A percentile compares a stretch with the other conserved stretches of the same genome.
phyloP scores from a whole-genome alignment of 2,329 filamentous ascomycete genomes.

The Curvularia spicifera region DNA sequence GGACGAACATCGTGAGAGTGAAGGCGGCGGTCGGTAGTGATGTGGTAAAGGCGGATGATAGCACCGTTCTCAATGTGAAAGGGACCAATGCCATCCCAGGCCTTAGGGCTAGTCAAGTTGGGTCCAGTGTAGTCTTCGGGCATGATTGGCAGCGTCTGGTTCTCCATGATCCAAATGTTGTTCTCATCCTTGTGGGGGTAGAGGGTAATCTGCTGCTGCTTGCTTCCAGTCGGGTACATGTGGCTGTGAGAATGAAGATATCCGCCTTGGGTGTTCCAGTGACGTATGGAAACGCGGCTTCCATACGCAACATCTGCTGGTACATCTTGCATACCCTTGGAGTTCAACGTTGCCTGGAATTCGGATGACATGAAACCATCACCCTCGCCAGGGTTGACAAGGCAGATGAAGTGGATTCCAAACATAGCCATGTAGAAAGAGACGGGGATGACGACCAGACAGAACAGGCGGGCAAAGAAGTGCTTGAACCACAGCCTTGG shows the following conservation, averaged over 20 bases:
- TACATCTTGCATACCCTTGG: conserved; percentile 94
- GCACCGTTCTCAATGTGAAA: conserved; percentile 79
- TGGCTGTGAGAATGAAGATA: conserved; percentile 96
- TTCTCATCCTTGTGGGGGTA: conserved; percentile 99
- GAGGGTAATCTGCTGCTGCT: conserved; percentile 97
- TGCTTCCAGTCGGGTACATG: conserved; percentile 97
- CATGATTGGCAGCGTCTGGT: conserved; percentile 75
- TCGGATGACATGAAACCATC: conserved; percentile 99
- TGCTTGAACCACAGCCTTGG: conserved; percentile 90
- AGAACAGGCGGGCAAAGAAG: conserved; percentile 88
- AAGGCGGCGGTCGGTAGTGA: conserved; percentile 81
- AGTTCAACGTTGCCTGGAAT: conserved; percentile 96
- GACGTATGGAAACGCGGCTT: conserved; percentile 83
- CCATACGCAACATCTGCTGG: conserved; percentile 90
- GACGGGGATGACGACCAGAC: conserved; percentile 84
- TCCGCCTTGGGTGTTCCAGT: conserved; percentile 96
- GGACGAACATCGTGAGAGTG: conserved; percentile 92
- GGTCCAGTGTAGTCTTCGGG: conserved; percentile 78
- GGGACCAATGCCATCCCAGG: conserved; percentile 79
- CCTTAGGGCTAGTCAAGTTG: conserved; percentile 77
- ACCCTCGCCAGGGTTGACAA: conserved; percentile 93
- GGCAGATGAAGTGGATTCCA: conserved; percentile 90
- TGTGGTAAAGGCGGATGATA: conserved; percentile 82
- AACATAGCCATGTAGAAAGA: conserved; percentile 98
- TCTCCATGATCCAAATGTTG: conserved; percentile 93